Conservation (phyloP, 495 filamentous ascomycete species). For the Trichoderma erinaceum region DNA sequence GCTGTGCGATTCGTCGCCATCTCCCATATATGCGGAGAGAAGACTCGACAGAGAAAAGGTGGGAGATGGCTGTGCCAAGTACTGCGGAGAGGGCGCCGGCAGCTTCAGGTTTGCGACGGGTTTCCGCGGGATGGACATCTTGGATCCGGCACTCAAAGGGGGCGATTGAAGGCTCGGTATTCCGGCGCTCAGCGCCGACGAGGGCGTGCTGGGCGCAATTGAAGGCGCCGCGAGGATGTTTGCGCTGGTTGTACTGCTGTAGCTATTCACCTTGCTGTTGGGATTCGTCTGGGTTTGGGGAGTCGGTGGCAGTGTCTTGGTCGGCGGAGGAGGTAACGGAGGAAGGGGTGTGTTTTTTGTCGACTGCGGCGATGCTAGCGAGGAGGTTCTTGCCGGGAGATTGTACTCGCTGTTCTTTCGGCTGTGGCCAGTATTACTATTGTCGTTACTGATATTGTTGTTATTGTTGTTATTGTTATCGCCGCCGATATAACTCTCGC, state of each 20-base stretch:
- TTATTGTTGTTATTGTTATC: not conserved
- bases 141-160: slow-evolving; percentile 3
- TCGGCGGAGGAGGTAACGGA: not conserved
- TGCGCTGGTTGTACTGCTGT: not conserved
- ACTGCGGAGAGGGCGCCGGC: slow-evolving; percentile 12
- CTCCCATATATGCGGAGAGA: slow-evolving; percentile 35
- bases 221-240: not conserved
- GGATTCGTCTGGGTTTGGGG: not conserved
- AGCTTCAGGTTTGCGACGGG: slow-evolving; percentile 24
- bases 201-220: not conserved
- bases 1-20: slow-evolving; percentile 26
- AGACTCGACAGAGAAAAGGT: slow-evolving; percentile 39
- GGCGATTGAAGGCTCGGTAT: not conserved
- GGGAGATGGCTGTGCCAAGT: slow-evolving; percentile 23
- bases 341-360: not conserved
- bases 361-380: slow-evolving; percentile 1
- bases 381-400: not conserved
- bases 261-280: not conserved
- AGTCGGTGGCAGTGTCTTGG: not conserved
- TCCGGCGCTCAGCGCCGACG: not conserved
- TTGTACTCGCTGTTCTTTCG: slow-evolving; percentile 3
- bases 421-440: not conserved
- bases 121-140: slow-evolving; percentile 27
- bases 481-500: not conserved
- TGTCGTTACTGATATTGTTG: not conserved